These are phyloP conservation scores for Ophiosphaerella korrae DNA, from an alignment of 2,329 filamentous ascomycete species.

Conservation along the genomic window DNA sequence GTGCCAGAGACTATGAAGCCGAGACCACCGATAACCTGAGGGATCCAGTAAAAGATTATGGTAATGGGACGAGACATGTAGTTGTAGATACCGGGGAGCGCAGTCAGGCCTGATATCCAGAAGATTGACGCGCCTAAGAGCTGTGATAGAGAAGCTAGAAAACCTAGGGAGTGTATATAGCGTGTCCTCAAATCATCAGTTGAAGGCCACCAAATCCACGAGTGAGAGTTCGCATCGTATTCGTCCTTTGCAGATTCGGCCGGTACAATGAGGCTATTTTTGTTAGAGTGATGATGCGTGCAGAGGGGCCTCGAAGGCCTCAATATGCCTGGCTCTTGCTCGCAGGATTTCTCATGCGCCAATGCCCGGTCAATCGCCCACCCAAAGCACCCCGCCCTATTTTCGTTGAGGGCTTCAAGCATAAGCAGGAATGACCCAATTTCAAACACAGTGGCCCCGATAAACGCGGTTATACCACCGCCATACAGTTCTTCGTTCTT, in stretches of 20 bases:
- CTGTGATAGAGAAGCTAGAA: conserved; percentile 64
- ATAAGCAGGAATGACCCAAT: conserved; percentile 66
- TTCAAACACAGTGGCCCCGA: conserved; percentile 72
- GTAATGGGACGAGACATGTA: conserved; percentile 54
- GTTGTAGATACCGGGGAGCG: conserved; percentile 61
- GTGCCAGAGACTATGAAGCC: conserved; percentile 65
- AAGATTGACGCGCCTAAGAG: conserved; percentile 66
- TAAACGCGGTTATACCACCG: conserved; percentile 67
- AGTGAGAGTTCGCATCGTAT: conserved; percentile 1
- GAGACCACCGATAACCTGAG: conserved; percentile 65
- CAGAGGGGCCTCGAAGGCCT: conserved; percentile 28
- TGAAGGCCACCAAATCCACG: conserved; percentile 67
- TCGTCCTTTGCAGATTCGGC: background rate
- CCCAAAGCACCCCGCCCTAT: conserved; percentile 68
- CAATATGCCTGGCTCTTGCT: conserved; percentile 16
- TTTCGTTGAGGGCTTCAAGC: conserved; percentile 72
- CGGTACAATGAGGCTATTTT: conserved; percentile 33
- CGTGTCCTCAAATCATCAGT: conserved; percentile 62
- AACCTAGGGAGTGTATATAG: conserved; percentile 66
- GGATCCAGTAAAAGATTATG: conserved; percentile 66
- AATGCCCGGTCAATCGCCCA: conserved; percentile 66
- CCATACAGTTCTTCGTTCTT: conserved; percentile 57
- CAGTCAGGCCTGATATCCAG: conserved; percentile 67
- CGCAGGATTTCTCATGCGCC: conserved; percentile 26
- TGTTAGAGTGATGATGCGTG: conserved; percentile 46